Percentiles rank a stretch among this genome's conserved stretches.
Conservation (phyloP, 148 eudicot species). For the Gaultheria prostrata region DNA sequence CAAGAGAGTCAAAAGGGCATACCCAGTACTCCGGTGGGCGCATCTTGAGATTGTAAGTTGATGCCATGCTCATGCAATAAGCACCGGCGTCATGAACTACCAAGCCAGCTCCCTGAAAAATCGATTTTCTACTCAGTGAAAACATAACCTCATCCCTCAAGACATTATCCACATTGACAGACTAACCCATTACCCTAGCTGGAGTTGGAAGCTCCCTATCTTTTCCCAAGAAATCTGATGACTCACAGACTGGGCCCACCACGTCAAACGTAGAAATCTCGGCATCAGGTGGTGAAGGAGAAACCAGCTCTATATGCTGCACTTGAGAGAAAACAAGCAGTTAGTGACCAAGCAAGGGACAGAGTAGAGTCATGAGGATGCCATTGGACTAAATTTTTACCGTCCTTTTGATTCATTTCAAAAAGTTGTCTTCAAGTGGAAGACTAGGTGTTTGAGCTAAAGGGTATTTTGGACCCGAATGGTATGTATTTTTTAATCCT, state of each 20-base stretch:
- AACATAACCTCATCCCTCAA: background rate
- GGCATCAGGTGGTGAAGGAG: slow-evolving; percentile 62
- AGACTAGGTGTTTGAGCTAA: background rate
- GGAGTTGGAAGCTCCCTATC: slow-evolving; percentile 85
- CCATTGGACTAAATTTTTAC: background rate
- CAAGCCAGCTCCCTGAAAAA: slow-evolving; percentile 74
- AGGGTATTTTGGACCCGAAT: background rate
- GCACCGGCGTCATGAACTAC: no score
- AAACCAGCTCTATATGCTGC: slow-evolving; percentile 91
- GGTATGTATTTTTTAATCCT: background rate
- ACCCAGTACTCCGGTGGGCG: slow-evolving; percentile 99
- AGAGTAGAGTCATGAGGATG: no score
- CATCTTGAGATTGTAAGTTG: slow-evolving; percentile 99
- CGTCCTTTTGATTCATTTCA: background rate
- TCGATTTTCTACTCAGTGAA: background rate
- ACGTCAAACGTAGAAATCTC: slow-evolving; percentile 73
- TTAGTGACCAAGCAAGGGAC: background rate
- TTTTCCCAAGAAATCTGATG: slow-evolving; percentile 95
- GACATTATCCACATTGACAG: background rate
- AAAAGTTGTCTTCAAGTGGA: background rate
- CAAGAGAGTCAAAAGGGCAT: background rate
- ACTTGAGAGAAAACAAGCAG: slow-evolving; percentile 3
- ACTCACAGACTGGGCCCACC: slow-evolving; percentile 96
- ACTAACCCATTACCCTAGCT: slow-evolving; percentile 38
- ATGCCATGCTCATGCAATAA: slow-evolving; percentile 99